Evolutionary conservation across 1,284 basidiomycete genomes (phyloP), one percentile per base, ranked within the genome.

Genomic region (Wallemia ichthyophaga): DNA sequence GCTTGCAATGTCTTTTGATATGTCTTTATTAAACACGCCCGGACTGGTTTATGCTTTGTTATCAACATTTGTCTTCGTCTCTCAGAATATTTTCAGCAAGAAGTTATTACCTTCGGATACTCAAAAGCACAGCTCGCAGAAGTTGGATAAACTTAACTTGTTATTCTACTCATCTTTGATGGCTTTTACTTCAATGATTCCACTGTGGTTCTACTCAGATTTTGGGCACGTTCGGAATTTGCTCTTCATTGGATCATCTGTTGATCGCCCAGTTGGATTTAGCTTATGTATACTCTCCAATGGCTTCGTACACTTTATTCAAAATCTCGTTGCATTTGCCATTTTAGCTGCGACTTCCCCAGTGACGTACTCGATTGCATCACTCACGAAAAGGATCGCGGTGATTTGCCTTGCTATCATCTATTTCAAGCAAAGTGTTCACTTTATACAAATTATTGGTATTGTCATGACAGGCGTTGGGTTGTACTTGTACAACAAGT

Each of bases 71-170:
- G 80, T 99, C 64, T 96, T 98, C 68, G 94, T 99, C 58, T 86
- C 85, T 61, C 91, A 91, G 64, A 98, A 98, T 72, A 96, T 99
- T 66, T 95, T 92, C 71, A 94, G 92, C 77, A 99, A 99, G 72
- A 96, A 95, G 74, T 81, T 98, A 62, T 82, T 99, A 75, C 89
- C 89, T 0, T 66, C 66, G 19, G 79, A 79, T 9, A 53, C 25
- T 48, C 37, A 48, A 48, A 48, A 48, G 37, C 37, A 63, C 25
- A 72, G 76, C 1, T 71, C 76, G 9, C 80, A 81, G 68, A 88
- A 88, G 68, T 76, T 98, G 59, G 92, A 99, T 77, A 98, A 96
- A 74, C 76, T 98, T 67, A 96, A 96, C 71, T 76, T 99, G 26
- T 74, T 99, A 25, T 81, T 94, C 67, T 98, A 94, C 71, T 92